Evolutionary conservation across 495 filamentous ascomycete species (phyloP), one percentile per base, ranked within the genome.

Genomic region (Ascodesmis nigricans): DNA sequence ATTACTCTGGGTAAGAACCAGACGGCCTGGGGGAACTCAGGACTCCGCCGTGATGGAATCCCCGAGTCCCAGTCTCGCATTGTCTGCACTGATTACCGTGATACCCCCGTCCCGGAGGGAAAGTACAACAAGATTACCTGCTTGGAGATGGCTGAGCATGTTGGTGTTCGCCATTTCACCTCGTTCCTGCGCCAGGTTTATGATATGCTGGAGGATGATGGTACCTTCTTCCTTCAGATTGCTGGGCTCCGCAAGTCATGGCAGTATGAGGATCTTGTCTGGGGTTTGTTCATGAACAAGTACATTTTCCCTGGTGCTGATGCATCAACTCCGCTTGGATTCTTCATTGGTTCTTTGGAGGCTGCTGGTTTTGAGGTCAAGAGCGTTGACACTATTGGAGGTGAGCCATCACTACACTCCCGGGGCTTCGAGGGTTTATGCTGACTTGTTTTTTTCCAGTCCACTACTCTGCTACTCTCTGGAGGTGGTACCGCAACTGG

Each of bases 401-500:
- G 37, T 40, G 21, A 22, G 19, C 21, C 27, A 11, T 7, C 6
- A 8, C 10, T 25, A 17, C 27, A n/a, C 17, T 22, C 20, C n/a
- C 24, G 9, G 11, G 28, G 5, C 2, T 2, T 28, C 21, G 13
- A 26, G 3, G 25, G 13, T 26, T 25, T 14, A 31, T 18, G 17
- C 26, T 55, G 25, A 52, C 84, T 44, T 79, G 92, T 52, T 92
- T 79, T 31, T 69, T 91, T 45, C 83, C 82, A 46, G 82, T 97
- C 25, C 87, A 97, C 61, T 97, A 97, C 58, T 91, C 80, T 22
- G 81, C 83, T 33, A 97, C 87, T 21, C 60, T 97, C 28, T 97
- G 87, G 87, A 71, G 79, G 51, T 97, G 87, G 87, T 97, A 97
- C 63, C 66, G 87, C 45, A 97, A 97, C 65, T 97, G 87, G 87